Conservation (phyloP, 1,284 basidiomycete genomes). For the Hemileia vastatrix region DNA sequence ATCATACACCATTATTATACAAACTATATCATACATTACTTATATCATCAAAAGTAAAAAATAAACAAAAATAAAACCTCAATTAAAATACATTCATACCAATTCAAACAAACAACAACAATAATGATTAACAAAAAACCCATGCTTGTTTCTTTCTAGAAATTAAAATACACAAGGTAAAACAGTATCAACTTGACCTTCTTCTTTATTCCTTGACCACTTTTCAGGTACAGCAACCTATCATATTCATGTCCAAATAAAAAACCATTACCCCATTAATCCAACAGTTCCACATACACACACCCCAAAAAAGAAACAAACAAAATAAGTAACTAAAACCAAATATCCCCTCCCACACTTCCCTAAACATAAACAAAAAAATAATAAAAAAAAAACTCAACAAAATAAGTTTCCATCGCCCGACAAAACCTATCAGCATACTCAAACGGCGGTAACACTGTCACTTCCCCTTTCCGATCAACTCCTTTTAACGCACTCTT, state of each 20-base stretch:
- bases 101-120: too few relatives aligned
- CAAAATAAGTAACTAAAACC: background rate
- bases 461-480: constrained; percentile 1
- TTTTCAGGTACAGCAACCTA: constrained; percentile 4
- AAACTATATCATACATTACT: too few relatives aligned
- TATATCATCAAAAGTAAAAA: too few relatives aligned
- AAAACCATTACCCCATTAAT: too few relatives aligned
- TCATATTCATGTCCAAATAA: background rate
- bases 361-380: background rate
- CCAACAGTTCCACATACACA: too few relatives aligned
- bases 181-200: background rate
- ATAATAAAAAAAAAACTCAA: background rate
- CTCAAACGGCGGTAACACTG: background rate
- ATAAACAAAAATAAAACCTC: too few relatives aligned
- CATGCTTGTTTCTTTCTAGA: too few relatives aligned
- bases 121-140: too few relatives aligned
- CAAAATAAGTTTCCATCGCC: constrained; percentile 3
- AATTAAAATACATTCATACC: too few relatives aligned
- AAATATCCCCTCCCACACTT: background rate
- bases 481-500: background rate
- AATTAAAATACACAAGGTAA: background rate
- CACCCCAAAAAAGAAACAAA: background rate
- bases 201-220: background rate
- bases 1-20: too few relatives aligned
- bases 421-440: background rate